phyloP scores from a whole-genome alignment of 2,329 filamentous ascomycete species.

The Penicillium carneum region DNA sequence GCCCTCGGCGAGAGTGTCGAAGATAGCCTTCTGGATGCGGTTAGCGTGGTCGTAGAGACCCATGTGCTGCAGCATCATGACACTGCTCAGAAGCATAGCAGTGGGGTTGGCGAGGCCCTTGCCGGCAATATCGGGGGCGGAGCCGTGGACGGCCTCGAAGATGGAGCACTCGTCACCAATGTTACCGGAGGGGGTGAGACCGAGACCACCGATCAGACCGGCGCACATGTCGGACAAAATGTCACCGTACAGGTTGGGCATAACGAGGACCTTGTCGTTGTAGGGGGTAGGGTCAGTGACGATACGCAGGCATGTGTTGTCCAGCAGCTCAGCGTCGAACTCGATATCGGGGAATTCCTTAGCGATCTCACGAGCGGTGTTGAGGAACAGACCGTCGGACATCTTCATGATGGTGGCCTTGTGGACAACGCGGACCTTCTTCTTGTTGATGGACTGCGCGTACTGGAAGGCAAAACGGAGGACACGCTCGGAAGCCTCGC shows the following conservation, averaged over 20 bases:
- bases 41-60: constrained; percentile 81
- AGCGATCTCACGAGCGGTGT: constrained; percentile 80
- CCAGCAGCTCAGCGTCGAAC: constrained; percentile 96
- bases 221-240: constrained; percentile 99
- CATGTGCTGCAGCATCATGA: constrained; percentile 99
- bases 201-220: constrained; percentile 95
- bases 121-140: constrained; percentile 93
- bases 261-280: constrained; percentile 98
- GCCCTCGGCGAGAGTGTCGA: constrained; percentile 92
- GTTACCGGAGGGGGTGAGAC: constrained; percentile 96
- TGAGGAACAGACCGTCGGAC: constrained; percentile 97
- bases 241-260: constrained; percentile 98
- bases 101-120: constrained; percentile 97
- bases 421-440: constrained; percentile 97
- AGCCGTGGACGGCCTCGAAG: constrained; percentile 99
- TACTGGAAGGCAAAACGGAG: constrained; percentile 98
- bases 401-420: constrained; percentile 99
- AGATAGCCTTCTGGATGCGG: constrained; percentile 92
- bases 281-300: constrained; percentile 94
- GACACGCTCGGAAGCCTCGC: constrained; percentile 91
- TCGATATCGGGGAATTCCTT: constrained; percentile 96
- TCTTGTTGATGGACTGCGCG: constrained; percentile 88
- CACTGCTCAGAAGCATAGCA: constrained; percentile 89
- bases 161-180: constrained; percentile 99
- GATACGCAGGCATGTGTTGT: constrained; percentile 99